phyloP scores from a whole-genome alignment of 345 rosid species.

The Trapa incisa region DNA sequence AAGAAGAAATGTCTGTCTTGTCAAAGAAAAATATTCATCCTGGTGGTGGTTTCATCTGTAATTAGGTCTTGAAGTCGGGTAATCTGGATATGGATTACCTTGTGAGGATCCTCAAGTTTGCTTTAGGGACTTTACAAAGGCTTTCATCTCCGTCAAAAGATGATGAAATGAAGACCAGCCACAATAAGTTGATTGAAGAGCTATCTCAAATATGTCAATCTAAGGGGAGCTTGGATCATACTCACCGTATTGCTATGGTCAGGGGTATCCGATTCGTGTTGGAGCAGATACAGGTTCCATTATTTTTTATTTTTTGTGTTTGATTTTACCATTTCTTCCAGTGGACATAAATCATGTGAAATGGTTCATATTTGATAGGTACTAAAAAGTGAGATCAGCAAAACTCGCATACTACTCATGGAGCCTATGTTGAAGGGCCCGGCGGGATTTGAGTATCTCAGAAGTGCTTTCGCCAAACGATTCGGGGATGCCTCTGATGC shows the following conservation, averaged over 20 bases:
- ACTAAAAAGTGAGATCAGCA: conserved; percentile 60
- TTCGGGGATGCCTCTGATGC: conserved; percentile 50
- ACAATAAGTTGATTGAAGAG: conserved; percentile 43
- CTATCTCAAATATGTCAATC: conserved; percentile 44
- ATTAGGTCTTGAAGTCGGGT: conserved; percentile 63
- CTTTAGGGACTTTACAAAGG: conserved; percentile 57
- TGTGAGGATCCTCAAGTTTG: conserved; percentile 63
- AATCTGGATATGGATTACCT: conserved; percentile 61
- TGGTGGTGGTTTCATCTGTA: conserved; percentile 2
- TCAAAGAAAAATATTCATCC: not conserved
- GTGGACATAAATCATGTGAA: not conserved
- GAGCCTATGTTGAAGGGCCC: conserved; percentile 74
- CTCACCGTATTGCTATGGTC: conserved; percentile 49
- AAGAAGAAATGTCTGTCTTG: not conserved
- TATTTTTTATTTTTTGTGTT: not conserved
- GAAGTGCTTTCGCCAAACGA: conserved; percentile 43
- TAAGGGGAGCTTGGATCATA: conserved; percentile 26
- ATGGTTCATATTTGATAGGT: conserved; percentile 24
- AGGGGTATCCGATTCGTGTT: conserved; percentile 75
- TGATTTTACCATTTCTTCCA: not conserved
- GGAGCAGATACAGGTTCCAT: conserved; percentile 71
- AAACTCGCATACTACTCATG: conserved; percentile 59
- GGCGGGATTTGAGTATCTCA: conserved; percentile 68
- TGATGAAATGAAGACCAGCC: conserved; percentile 39
- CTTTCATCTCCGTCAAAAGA: conserved; percentile 71